phyloP scores from a whole-genome alignment of 352 stramenopile genomes.

The Phytophthora cryptogea region DNA sequence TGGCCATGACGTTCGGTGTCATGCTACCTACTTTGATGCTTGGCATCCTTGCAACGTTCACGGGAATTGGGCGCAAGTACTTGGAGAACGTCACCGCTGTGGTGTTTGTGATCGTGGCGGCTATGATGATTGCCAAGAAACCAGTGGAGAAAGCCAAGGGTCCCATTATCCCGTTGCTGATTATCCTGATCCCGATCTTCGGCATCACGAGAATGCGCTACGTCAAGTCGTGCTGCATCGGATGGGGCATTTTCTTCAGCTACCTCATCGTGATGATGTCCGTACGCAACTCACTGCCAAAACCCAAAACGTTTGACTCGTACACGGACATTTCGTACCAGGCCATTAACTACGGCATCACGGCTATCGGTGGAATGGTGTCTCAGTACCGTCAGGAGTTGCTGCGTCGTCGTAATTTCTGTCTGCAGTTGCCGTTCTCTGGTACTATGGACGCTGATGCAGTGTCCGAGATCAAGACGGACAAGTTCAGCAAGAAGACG shows the following conservation, averaged over 20 bases:
- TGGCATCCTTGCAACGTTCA: constrained; percentile 60
- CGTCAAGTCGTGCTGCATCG: constrained; percentile 70
- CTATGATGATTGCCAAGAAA: constrained; percentile 82
- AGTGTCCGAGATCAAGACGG: constrained; percentile 58
- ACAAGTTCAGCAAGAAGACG: constrained; percentile 74
- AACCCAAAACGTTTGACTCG: constrained; percentile 53
- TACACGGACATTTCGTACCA: constrained; percentile 83
- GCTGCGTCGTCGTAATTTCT: constrained; percentile 75
- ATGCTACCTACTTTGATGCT: constrained; percentile 61
- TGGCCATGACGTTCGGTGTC: constrained; percentile 63
- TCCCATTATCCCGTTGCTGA: constrained; percentile 75
- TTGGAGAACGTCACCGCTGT: constrained; percentile 66
- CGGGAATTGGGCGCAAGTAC: constrained; percentile 45
- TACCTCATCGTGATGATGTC: constrained; percentile 70
- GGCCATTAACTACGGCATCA: constrained; percentile 84
- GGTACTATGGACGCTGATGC: constrained; percentile 71
- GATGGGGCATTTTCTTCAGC: constrained; percentile 71
- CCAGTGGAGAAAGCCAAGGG: constrained; percentile 69
- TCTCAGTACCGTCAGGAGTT: constrained; percentile 85
- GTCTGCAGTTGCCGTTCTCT: constrained; percentile 74
- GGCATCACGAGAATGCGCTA: constrained; percentile 87
- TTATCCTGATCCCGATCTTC: constrained; percentile 83
- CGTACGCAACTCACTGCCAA: constrained; percentile 42
- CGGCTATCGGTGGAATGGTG: constrained; percentile 81
- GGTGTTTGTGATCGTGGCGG: constrained; percentile 64